Base-by-base conservation (phyloP, 1,284 basidiomycete species). In the Wolfiporia cocos region DNA sequence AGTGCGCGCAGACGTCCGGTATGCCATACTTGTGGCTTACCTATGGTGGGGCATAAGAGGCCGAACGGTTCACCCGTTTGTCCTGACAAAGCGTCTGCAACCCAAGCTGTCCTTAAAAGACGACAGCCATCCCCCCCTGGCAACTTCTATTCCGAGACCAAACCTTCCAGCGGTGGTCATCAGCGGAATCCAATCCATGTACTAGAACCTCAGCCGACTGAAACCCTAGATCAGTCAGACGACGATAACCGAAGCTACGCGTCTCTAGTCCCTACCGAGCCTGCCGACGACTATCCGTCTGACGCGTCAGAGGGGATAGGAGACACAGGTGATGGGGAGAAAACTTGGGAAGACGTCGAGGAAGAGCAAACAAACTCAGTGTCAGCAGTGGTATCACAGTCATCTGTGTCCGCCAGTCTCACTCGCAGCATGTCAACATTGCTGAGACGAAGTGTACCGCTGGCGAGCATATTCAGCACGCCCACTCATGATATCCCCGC, bases 21-120 rank as follows among this genome's bases (percentile, higher is more conserved):
- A n/a, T 63, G 61, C 43, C 58, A 55, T 31, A 53, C 46, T 15
- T 63, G 61, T 39, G 52, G 56, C 10, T 29, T 39, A 2, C 57
- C 49, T 29, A 63, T 63, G 61, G 54, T 50, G 1, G 61, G 61
- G 15, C 61, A 63, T 49, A 61, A 57, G 46, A 55, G 61, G 15
- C 58, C 58, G 3, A 35, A 56, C 32, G 57, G 58, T 28, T 28
- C 24, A 33, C 55, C 52, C 24, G 44, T 61, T 24, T 62, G 61
- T 34, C 61, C 61, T 15, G 43, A 17, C 12, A 26, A 12, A 28
- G 29, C 21, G 18, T 10, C 42, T 31, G 28, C 49, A 21, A 18
- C 42, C 40, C 40, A 29, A 39, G 28, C 5, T 26, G 37, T 19
- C 24, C 38, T 15, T 41, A 23, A 42, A 34, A 39, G 18, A 33